phyloP scores from a whole-genome alignment of 2,329 filamentous ascomycete genomes.

The Colletotrichum magnum region DNA sequence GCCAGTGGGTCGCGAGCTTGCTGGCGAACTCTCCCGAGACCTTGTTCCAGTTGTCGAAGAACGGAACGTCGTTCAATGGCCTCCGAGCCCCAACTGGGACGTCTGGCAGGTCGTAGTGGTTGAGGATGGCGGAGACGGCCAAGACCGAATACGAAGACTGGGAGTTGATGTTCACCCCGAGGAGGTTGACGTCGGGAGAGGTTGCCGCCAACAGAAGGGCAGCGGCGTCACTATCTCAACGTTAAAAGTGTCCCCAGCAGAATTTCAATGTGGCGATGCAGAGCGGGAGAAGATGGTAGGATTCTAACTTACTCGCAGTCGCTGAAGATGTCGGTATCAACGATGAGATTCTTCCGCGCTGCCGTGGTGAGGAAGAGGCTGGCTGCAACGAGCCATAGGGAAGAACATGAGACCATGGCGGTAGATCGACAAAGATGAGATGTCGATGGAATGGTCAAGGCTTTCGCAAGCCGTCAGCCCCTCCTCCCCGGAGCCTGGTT shows the following conservation, averaged over 20 bases:
- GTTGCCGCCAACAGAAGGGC: constrained; percentile 59
- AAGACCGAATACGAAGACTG: constrained; percentile 57
- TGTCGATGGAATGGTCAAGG: too few relatives aligned
- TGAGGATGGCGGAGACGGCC: constrained; percentile 56
- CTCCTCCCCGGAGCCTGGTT: too few relatives aligned
- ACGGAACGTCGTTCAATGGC: constrained; percentile 58
- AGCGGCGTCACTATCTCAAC: constrained; percentile 53
- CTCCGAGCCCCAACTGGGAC: constrained; percentile 55
- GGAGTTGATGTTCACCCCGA: constrained; percentile 59
- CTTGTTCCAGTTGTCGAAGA: constrained; percentile 58
- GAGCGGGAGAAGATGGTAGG: neutral
- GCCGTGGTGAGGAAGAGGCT: neutral
- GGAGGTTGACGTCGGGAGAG: constrained; percentile 52
- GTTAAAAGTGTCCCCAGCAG: neutral
- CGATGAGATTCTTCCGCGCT: constrained; percentile 54
- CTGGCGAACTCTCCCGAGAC: constrained; percentile 59
- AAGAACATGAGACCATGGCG: neutral
- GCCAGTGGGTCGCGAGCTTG: constrained; percentile 61
- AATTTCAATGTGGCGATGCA: too few relatives aligned
- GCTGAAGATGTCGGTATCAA: constrained; percentile 63
- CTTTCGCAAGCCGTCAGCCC: too few relatives aligned
- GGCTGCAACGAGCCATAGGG: neutral
- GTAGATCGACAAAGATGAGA: too few relatives aligned
- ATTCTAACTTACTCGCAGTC: constrained; percentile 58
- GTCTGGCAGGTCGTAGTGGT: constrained; percentile 54